Percentiles rank a stretch among this genome's conserved stretches.
phyloP scores from a whole-genome alignment of 768 basidiomycete genomes.

The Mycena pura region DNA sequence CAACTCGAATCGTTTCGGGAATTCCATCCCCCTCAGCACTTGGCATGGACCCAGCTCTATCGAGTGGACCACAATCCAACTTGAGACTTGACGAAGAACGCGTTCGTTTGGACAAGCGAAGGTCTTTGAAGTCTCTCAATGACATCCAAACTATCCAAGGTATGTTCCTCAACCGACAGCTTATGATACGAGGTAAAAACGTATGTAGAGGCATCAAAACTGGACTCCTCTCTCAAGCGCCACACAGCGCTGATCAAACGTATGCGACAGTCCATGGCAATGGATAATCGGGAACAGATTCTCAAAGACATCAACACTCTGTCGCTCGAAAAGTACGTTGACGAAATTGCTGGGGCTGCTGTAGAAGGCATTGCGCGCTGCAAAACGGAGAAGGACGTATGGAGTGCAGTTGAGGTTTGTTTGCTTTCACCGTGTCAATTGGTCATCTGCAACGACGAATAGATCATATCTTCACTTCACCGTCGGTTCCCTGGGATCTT shows the following conservation, averaged over 20 bases:
- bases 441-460: slow-evolving; percentile 7
- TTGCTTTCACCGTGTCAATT: slow-evolving; percentile 3
- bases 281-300: slow-evolving; percentile 84
- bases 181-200: background rate
- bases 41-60: slow-evolving; percentile 10
- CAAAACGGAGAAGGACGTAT: slow-evolving; percentile 91
- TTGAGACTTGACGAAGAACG: slow-evolving; percentile 23
- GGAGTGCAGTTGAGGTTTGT: slow-evolving; percentile 89
- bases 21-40: background rate
- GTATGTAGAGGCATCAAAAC: slow-evolving; percentile 67
- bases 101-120: slow-evolving; percentile 19
- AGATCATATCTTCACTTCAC: slow-evolving; percentile 92
- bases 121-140: slow-evolving; percentile 25
- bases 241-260: slow-evolving; percentile 96
- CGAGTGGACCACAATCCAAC: slow-evolving; percentile 6
- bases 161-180: slow-evolving; percentile 2
- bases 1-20: background rate
- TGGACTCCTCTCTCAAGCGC: slow-evolving; percentile 94
- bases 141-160: slow-evolving; percentile 19
- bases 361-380: slow-evolving; percentile 87
- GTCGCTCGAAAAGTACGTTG: slow-evolving; percentile 93
- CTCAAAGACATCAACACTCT: slow-evolving; percentile 92
- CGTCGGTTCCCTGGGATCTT: slow-evolving; percentile 84
- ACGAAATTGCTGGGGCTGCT: slow-evolving; percentile 89
- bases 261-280: slow-evolving; percentile 83